Evolutionary conservation across 2,329 filamentous ascomycete genomes (phyloP).

Genomic region (Cordyceps cateniannulata): DNA sequence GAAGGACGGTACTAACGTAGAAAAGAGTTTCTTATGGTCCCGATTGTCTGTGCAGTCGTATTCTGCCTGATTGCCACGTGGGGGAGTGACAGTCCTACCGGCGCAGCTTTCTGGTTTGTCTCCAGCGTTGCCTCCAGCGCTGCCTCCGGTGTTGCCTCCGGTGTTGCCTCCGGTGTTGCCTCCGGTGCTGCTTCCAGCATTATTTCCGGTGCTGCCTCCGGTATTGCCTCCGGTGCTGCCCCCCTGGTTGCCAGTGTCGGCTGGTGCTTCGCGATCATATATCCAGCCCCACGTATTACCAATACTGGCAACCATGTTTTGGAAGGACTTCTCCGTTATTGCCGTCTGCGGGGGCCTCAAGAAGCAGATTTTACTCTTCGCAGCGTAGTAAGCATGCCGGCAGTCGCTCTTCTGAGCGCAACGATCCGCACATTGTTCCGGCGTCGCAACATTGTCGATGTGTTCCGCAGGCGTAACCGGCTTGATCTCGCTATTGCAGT

Average conservation of each 20-base stretch:
- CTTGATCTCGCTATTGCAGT: background rate
- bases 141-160: background rate
- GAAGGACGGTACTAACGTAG: background rate
- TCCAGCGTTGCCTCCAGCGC: no score
- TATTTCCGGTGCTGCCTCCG: background rate
- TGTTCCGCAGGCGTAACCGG: background rate
- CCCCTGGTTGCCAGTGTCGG: background rate
- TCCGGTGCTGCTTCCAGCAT: background rate
- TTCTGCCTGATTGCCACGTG: background rate
- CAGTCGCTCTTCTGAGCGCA: background rate
- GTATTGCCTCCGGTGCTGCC: background rate
- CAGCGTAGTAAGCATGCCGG: background rate
- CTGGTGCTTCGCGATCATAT: background rate
- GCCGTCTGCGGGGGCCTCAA: background rate
- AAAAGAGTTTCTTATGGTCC: background rate
- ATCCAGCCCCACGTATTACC: background rate
- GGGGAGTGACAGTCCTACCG: background rate
- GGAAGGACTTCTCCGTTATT: background rate
- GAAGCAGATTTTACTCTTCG: background rate
- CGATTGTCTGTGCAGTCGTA: background rate
- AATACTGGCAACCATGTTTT: background rate
- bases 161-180: background rate
- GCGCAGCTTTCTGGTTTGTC: no score
- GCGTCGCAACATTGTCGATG: background rate
- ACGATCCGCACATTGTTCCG: background rate